Conservation (phyloP, 345 rosid species). For the Alliaria petiolata region DNA sequence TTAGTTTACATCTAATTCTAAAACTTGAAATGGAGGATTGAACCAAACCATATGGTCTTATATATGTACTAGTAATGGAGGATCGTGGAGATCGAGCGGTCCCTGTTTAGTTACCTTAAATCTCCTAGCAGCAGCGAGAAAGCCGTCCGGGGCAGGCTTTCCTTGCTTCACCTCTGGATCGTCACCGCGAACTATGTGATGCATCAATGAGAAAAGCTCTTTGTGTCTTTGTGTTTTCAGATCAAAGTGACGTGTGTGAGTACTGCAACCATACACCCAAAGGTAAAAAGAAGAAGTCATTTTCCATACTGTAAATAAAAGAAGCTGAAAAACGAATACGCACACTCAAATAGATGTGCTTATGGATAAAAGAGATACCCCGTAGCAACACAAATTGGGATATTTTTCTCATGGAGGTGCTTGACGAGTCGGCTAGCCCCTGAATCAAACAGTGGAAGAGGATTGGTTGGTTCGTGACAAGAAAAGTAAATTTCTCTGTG, state of each 20-base stretch:
- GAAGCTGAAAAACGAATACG: background rate
- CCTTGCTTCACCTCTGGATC: conserved; percentile 97
- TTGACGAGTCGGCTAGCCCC: conserved; percentile 74
- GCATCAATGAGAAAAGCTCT: conserved; percentile 88
- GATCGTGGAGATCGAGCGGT: too few relatives aligned
- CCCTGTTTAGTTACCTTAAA: conserved; percentile 55
- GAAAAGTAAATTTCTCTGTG: too few relatives aligned
- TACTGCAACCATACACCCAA: conserved; percentile 42
- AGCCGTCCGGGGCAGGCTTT: conserved; percentile 88
- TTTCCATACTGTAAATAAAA: background rate
- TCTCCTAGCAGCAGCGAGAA: conserved; percentile 86
- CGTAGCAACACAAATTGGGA: conserved; percentile 81
- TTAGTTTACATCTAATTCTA: too few relatives aligned
- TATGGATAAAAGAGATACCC: conserved; percentile 51
- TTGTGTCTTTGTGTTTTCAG: conserved; percentile 81
- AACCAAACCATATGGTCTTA: background rate
- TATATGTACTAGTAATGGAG: too few relatives aligned
- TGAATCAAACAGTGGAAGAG: conserved; percentile 24
- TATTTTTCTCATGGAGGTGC: conserved; percentile 71
- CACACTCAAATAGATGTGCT: too few relatives aligned
- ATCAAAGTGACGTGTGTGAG: conserved; percentile 74
- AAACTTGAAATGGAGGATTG: background rate
- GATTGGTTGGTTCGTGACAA: too few relatives aligned
- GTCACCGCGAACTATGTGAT: conserved; percentile 91
- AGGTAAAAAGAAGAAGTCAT: background rate